Conservation (phyloP, 73 alveolate species). For the Paramecium sexaurelia region DNA sequence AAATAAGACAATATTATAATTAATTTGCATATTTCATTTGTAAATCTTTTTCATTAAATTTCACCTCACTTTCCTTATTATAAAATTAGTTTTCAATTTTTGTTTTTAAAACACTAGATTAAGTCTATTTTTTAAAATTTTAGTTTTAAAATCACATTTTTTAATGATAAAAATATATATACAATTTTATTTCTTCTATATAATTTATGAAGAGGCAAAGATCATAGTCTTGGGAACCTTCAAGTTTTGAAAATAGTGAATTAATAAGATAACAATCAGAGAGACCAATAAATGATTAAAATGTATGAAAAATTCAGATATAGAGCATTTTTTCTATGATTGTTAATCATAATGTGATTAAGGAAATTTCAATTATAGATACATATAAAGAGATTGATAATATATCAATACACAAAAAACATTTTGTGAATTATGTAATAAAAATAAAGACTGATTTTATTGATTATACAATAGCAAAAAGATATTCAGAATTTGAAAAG, state of each 20-base stretch:
- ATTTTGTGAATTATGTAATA: slow-evolving; percentile 26
- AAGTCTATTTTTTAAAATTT: neutral
- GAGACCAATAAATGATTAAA: neutral
- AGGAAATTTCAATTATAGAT: neutral
- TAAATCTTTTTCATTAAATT: too few relatives aligned
- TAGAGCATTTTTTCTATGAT: slow-evolving; percentile 13
- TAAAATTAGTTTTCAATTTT: neutral
- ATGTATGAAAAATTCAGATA: neutral
- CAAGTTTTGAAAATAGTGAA: neutral
- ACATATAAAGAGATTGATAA: slow-evolving; percentile 34
- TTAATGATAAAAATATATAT: neutral
- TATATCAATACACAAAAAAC: slow-evolving; percentile 29
- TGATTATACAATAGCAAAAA: slow-evolving; percentile 3
- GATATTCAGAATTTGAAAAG: slow-evolving; percentile 40
- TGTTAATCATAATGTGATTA: slow-evolving; percentile 15
- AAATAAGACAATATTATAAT: too few relatives aligned
- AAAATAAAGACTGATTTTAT: slow-evolving; percentile 20
- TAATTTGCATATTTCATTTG: too few relatives aligned
- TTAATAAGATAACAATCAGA: neutral
- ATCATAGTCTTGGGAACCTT: slow-evolving; percentile 32
- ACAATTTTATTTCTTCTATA: neutral
- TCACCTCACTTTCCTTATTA: neutral
- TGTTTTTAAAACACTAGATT: neutral
- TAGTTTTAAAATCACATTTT: neutral
- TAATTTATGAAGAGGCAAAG: neutral